Percentiles rank a stretch among this genome's conserved stretches.
phyloP scores from a whole-genome alignment of 441 rosid species.

The Melastoma candidum region DNA sequence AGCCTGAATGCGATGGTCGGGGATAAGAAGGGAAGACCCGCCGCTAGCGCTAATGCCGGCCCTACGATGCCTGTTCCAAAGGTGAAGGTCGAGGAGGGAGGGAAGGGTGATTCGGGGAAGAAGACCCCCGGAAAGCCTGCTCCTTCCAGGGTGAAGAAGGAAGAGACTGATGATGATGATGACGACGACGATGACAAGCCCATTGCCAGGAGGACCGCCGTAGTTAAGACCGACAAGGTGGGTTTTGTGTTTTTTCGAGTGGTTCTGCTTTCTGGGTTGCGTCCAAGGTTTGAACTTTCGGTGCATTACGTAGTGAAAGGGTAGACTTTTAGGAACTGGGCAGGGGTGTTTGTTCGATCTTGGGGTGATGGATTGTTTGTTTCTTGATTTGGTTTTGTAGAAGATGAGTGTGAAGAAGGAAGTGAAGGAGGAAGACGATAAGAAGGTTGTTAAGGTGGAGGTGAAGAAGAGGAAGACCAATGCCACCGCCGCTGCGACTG shows the following conservation, averaged over 20 bases:
- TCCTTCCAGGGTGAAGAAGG: constrained; percentile 20
- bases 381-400: constrained; percentile 11
- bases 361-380: background rate
- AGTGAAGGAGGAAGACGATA: constrained; percentile 21
- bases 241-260: constrained; percentile 3
- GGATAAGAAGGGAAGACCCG: constrained; percentile 36
- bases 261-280: background rate
- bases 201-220: constrained; percentile 29
- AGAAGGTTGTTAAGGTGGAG: constrained; percentile 5
- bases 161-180: constrained; percentile 15
- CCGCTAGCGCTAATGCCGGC: constrained; percentile 13
- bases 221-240: constrained; percentile 37
- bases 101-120: no score
- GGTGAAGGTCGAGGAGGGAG: background rate
- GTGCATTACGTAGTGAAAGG: background rate
- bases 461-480: constrained; percentile 22
- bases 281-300: background rate
- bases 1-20: constrained; percentile 41
- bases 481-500: background rate
- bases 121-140: no score
- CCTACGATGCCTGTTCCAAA: constrained; percentile 26
- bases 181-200: constrained; percentile 34
- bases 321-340: background rate
- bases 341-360: constrained; percentile 3
- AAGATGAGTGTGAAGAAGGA: constrained; percentile 42